A percentile compares a stretch with the other conserved stretches of the same genome.
These are phyloP conservation scores for Waitea zeae DNA, from an alignment of 1,284 basidiomycete genomes.

Conservation along the genomic window DNA sequence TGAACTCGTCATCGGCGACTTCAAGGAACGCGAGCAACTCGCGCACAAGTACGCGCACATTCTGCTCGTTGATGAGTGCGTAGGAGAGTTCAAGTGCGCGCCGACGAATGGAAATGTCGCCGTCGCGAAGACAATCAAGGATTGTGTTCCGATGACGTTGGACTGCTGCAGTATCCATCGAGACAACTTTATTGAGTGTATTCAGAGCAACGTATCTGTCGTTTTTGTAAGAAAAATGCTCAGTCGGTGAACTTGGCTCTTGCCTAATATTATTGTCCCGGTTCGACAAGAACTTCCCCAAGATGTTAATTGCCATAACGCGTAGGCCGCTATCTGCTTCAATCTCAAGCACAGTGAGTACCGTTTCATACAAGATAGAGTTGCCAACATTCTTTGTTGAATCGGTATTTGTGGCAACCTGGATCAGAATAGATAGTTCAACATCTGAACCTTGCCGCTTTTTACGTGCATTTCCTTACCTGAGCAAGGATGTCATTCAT, in stretches of 20 bases:
- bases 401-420: slow-evolving; percentile 98
- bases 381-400: slow-evolving; percentile 98
- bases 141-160: slow-evolving; percentile 97
- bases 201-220: slow-evolving; percentile 94
- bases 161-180: slow-evolving; percentile 96
- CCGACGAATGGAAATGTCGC: slow-evolving; percentile 95
- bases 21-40: slow-evolving; percentile 94
- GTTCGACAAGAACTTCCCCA: slow-evolving; percentile 97
- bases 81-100: slow-evolving; percentile 95
- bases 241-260: too few relatives aligned
- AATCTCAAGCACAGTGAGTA: slow-evolving; percentile 94
- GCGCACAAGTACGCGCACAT: slow-evolving; percentile 83
- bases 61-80: slow-evolving; percentile 91
- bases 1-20: slow-evolving; percentile 98
- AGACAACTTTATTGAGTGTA: slow-evolving; percentile 96
- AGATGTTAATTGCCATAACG: slow-evolving; percentile 99
- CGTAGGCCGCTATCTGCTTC: slow-evolving; percentile 91
- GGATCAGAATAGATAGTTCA: slow-evolving; percentile 1
- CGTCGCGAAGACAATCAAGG: slow-evolving; percentile 93
- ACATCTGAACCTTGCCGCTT: too few relatives aligned
- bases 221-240: too few relatives aligned
- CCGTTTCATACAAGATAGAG: slow-evolving; percentile 95
- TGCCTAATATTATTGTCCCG: slow-evolving; percentile 97
- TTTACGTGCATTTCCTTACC: slow-evolving; percentile 26
- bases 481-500: slow-evolving; percentile 99